A percentile compares a stretch with the other conserved stretches of the same genome.
phyloP scores from a whole-genome alignment of 176 grass and related monocot species.

The Saccharum spontaneum region DNA sequence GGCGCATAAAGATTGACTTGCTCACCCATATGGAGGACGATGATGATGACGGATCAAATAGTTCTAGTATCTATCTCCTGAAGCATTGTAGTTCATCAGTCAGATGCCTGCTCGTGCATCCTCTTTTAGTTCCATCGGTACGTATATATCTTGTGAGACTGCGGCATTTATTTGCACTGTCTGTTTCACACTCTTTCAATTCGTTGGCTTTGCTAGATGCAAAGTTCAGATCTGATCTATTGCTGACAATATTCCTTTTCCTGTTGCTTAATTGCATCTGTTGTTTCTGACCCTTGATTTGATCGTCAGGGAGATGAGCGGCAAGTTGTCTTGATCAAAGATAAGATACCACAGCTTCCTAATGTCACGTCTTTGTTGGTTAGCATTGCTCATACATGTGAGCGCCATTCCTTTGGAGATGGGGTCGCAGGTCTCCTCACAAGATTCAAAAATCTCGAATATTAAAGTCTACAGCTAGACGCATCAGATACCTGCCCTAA shows the following conservation, averaged over 20 bases:
- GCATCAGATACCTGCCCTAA: too few species aligned
- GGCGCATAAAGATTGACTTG: background rate
- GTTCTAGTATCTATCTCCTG: background rate
- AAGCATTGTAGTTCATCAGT: background rate
- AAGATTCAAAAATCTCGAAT: background rate
- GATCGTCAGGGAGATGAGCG: background rate
- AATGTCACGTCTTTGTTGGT: too few species aligned
- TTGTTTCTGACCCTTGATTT: background rate
- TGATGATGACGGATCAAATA: too few species aligned
- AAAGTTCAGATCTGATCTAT: background rate
- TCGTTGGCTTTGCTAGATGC: background rate
- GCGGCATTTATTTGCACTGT: background rate
- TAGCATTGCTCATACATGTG: too few species aligned
- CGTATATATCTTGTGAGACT: background rate
- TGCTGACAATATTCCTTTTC: background rate
- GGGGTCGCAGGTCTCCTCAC: background rate
- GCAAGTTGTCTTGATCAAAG: background rate
- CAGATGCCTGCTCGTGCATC: background rate
- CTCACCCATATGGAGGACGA: too few species aligned
- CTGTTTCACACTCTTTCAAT: background rate
- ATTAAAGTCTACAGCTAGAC: too few species aligned
- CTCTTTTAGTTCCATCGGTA: background rate
- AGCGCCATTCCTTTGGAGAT: conserved; percentile 6
- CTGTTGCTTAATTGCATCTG: background rate
- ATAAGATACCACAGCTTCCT: too few species aligned